Evolutionary conservation across 2,329 filamentous ascomycete species (phyloP).

Genomic region (Allantophomopsis cytisporea): DNA sequence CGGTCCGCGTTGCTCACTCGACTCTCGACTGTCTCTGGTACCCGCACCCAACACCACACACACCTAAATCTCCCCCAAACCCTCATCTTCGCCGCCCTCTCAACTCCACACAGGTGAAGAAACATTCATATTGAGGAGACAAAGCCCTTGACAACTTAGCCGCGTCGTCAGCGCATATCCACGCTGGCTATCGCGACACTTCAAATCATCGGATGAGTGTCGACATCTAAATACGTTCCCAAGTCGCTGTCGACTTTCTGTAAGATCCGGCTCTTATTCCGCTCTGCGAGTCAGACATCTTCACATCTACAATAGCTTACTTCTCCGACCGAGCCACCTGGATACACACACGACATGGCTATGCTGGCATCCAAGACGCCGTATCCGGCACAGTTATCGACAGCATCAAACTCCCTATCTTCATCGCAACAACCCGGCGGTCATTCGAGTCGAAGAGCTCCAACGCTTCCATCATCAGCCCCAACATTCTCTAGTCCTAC

Average conservation of each 20-base stretch:
- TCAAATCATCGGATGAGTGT: neutral
- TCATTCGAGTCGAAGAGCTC: slow-evolving; percentile 37
- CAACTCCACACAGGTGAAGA: neutral
- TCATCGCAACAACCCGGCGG: slow-evolving; percentile 33
- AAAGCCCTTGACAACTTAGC: neutral
- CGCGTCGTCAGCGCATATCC: neutral
- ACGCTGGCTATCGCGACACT: neutral
- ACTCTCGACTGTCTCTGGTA: neutral
- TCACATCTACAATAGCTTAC: too few species aligned
- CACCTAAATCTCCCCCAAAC: neutral
- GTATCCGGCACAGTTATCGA: slow-evolving; percentile 44
- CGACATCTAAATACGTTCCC: neutral
- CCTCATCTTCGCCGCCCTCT: neutral
- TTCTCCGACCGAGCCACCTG: neutral
- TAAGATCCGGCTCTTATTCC: too few species aligned
- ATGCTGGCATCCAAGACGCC: slow-evolving; percentile 67
- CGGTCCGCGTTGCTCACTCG: neutral
- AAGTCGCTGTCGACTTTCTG: neutral
- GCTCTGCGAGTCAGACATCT: too few species aligned
- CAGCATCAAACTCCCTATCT: slow-evolving; percentile 28
- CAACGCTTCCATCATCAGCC: slow-evolving; percentile 31
- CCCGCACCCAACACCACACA: neutral
- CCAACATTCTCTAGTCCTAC: slow-evolving; percentile 69
- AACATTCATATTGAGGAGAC: neutral
- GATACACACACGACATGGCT: slow-evolving; percentile 38